A percentile compares a stretch with the other conserved stretches of the same genome.
These are phyloP conservation scores for Maudiozyma humilis DNA, from an alignment of 1,139 yeast species.

Conservation along the genomic window DNA sequence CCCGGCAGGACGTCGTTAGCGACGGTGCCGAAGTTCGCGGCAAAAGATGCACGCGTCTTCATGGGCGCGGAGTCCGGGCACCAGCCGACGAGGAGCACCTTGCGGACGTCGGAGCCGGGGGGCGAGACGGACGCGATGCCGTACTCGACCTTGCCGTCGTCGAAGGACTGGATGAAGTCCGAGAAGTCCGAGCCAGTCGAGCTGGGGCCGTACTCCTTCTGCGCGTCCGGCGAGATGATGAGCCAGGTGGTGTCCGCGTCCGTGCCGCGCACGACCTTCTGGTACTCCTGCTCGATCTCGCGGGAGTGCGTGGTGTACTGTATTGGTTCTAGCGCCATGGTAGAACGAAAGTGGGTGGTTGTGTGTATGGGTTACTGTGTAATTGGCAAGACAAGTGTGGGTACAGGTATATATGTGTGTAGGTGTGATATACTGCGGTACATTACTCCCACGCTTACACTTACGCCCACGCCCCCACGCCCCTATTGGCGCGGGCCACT, in stretches of 20 bases:
- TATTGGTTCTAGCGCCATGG: constrained; percentile 33
- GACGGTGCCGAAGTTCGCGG: constrained; percentile 66
- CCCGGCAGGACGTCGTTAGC: constrained; percentile 58
- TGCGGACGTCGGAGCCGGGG: constrained; percentile 81
- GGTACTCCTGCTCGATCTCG: constrained; percentile 55
- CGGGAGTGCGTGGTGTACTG: constrained; percentile 43
- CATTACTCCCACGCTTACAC: too few species aligned
- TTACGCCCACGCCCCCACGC: too few species aligned
- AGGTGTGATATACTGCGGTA: too few species aligned
- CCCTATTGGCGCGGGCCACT: too few species aligned
- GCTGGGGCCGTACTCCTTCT: constrained; percentile 50
- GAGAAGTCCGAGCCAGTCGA: constrained; percentile 54
- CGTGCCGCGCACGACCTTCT: constrained; percentile 55
- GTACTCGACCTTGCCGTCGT: constrained; percentile 83
- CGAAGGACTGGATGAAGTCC: constrained; percentile 74
- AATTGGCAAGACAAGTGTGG: neutral
- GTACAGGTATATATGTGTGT: too few species aligned
- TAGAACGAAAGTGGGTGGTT: too few species aligned
- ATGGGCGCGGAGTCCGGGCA: constrained; percentile 82
- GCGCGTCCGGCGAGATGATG: constrained; percentile 53
- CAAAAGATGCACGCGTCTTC: constrained; percentile 65
- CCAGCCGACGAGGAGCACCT: constrained; percentile 85
- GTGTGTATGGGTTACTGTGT: neutral
- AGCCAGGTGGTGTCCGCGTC: constrained; percentile 47
- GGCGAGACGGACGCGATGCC: constrained; percentile 85